Base-by-base conservation (phyloP, 495 filamentous ascomycete genomes). In the Hypoxylon trugodes region DNA sequence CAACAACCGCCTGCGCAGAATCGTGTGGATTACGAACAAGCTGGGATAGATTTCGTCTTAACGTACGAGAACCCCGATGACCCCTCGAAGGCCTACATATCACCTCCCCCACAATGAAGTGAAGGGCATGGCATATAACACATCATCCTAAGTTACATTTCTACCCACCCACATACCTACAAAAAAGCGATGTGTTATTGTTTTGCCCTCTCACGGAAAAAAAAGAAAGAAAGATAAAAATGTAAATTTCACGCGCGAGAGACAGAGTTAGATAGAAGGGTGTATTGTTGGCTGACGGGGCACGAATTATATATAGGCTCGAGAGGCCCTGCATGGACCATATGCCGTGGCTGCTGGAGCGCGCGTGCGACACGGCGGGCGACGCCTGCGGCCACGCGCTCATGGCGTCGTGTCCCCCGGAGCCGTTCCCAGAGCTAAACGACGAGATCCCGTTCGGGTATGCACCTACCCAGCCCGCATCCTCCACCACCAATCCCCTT, bases 291-390 rank as follows among this genome's bases (percentile, higher is more conserved):
- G 59, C 72, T 67, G 57, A 66, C 25, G 69, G 28, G 38, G n/a
- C n/a, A n/a, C n/a, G n/a, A n/a, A n/a, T n/a, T n/a, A n/a, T 25
- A 48, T 69, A 71, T 76, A 97, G 94, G 74, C 87, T 98, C 75
- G 95, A 98, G 82, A 86, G 86, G 65, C 92, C 92, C 7, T 98
- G 95, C 82, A 94, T 96, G 82, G 90, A 95, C 69, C 95, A 98
- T 76, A 90, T 94, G 71, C 90, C 92, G 65, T 91, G 86, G 76
- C 81, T 91, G 59, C 75, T 89, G 57, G 84, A 88, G 54, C 77
- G 83, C 22, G 79, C 83, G 43, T 75, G 77, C 72, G 83, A 84
- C 52, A 63, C 77, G n/a, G 78, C 77, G 53, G 76, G 73, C 56
- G 81, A 84, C 43, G 76, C 81, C 8, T 86, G 83, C 56, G 93